These are phyloP conservation scores for Flammula alnicola DNA, from an alignment of 1,284 basidiomycete genomes.

Conservation along the genomic window DNA sequence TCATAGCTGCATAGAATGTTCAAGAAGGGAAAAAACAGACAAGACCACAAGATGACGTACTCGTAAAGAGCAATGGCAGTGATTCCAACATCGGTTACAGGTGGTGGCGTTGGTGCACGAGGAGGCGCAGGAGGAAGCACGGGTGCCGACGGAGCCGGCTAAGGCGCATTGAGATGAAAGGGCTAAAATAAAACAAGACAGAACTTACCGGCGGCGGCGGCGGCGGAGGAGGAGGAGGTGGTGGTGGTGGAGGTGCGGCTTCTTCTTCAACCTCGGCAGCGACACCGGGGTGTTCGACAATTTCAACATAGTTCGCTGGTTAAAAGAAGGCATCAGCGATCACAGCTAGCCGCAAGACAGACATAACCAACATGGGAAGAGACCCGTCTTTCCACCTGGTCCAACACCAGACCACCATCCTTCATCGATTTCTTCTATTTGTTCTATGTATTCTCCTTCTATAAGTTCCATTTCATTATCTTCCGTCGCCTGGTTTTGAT, in stretches of 20 bases:
- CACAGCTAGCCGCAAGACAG: neutral
- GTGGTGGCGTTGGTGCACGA: constrained; percentile 35
- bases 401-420: constrained; percentile 86
- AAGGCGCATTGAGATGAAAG: constrained; percentile 1
- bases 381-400: constrained; percentile 63
- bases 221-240: constrained; percentile 47
- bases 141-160: constrained; percentile 43
- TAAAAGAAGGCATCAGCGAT: neutral
- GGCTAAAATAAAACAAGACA: neutral
- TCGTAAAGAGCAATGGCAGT: constrained; percentile 80
- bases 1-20: constrained; percentile 63
- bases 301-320: constrained; percentile 80
- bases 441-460: constrained; percentile 83
- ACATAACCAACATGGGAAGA: constrained; percentile 68
- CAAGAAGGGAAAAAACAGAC: neutral
- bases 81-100: constrained; percentile 54
- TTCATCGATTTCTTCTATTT: constrained; percentile 85
- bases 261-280: constrained; percentile 41
- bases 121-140: constrained; percentile 44
- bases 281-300: constrained; percentile 54
- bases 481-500: constrained; percentile 59
- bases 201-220: constrained; percentile 45
- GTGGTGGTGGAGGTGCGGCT: constrained; percentile 43
- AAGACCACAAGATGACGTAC: constrained; percentile 46
- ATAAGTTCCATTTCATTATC: constrained; percentile 83